Conservation (phyloP, 331 rosid genomes). For the Arachis monticola region DNA sequence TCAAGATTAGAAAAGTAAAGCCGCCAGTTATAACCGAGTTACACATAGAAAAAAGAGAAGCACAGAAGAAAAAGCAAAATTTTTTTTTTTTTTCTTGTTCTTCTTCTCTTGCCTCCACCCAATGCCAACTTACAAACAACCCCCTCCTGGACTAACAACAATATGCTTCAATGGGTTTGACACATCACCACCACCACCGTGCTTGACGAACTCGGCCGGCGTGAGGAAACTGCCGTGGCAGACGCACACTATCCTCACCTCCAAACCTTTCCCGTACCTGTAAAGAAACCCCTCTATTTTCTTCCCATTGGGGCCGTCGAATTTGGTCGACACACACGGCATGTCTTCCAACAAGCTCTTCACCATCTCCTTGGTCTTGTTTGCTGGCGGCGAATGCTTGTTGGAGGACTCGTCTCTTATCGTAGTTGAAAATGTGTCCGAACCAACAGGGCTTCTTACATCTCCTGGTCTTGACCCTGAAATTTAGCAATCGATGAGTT, state of each 20-base stretch:
- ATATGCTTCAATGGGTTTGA: conserved; percentile 71
- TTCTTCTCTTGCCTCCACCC: no score
- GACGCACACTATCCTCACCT: conserved; percentile 74
- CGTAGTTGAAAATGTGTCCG: conserved; percentile 2
- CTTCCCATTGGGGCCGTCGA: conserved; percentile 65
- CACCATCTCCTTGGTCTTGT: conserved; percentile 39
- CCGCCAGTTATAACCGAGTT: conserved; percentile 14
- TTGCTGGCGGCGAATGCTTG: conserved; percentile 8
- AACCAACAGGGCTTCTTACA: conserved; percentile 41
- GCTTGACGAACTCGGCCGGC: conserved; percentile 81
- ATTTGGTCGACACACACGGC: conserved; percentile 74
- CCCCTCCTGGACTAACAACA: conserved; percentile 55
- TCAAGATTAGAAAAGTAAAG: no score
- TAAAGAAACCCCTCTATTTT: conserved; percentile 78
- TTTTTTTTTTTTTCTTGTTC: background rate
- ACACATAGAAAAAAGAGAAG: conserved; percentile 9
- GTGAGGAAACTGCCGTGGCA: conserved; percentile 79
- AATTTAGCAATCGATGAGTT: background rate
- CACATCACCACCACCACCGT: conserved; percentile 75
- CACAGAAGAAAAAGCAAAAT: background rate
- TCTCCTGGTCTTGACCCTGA: conserved; percentile 47
- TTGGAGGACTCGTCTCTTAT: conserved; percentile 16
- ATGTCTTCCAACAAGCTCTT: conserved; percentile 62
- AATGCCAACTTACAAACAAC: conserved; percentile 9
- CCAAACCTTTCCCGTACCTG: conserved; percentile 69